phyloP scores from a whole-genome alignment of 257 asterid species.

The Schizonepeta tenuifolia region DNA sequence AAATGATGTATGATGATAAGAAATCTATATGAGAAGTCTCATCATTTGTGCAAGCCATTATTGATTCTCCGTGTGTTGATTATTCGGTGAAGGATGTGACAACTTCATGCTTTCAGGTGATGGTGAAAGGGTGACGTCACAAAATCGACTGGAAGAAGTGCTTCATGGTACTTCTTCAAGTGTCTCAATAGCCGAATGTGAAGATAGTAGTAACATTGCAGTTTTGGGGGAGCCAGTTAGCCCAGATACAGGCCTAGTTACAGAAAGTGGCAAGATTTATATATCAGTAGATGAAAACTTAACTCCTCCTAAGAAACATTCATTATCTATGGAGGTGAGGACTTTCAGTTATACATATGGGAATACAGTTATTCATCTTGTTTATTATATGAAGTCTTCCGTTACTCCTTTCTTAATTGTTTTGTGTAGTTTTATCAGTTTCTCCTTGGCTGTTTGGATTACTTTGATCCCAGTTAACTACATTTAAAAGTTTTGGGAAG shows the following conservation, averaged over 20 bases:
- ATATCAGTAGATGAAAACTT: conserved; percentile 33
- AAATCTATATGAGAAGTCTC: neutral
- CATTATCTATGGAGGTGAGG: conserved; percentile 55
- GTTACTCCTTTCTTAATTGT: neutral
- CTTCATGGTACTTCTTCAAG: conserved; percentile 34
- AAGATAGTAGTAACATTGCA: conserved; percentile 34
- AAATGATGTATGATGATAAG: conserved; percentile 1
- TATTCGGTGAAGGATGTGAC: conserved; percentile 31
- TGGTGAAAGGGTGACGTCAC: conserved; percentile 38
- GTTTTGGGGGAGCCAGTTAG: conserved; percentile 34
- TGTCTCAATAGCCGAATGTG: conserved; percentile 34
- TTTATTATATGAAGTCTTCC: neutral
- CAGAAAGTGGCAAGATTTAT: conserved; percentile 35
- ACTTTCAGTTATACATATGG: conserved; percentile 11
- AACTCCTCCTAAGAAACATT: conserved; percentile 39
- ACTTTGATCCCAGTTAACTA: neutral
- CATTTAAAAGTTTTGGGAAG: neutral
- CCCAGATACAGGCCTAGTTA: conserved; percentile 12
- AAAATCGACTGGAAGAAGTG: conserved; percentile 36
- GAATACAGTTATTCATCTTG: neutral
- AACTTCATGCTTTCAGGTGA: conserved; percentile 36
- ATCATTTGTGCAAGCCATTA: neutral
- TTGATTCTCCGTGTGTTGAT: conserved; percentile 22
- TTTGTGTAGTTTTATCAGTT: neutral
- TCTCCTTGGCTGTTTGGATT: neutral